Evolutionary conservation across 768 basidiomycete genomes (phyloP).

Genomic region (Naematelia aurantialba): DNA sequence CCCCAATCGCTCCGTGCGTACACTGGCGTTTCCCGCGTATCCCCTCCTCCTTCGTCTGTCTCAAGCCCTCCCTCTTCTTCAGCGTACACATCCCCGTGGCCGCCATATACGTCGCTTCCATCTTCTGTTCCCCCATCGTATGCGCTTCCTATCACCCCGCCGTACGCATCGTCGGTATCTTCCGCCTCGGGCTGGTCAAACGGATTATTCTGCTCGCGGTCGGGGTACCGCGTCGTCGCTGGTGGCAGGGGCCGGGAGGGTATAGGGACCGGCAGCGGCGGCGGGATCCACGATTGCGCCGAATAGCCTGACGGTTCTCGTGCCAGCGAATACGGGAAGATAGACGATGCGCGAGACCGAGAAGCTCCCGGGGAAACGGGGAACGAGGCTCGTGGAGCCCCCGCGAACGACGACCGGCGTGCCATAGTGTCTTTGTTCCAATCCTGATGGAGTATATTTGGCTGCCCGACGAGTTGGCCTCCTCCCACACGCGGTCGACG

Average conservation of each 20-base stretch:
- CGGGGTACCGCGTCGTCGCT: background rate
- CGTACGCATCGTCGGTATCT: no score
- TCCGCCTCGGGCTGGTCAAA: background rate
- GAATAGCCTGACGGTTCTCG: conserved; percentile 33
- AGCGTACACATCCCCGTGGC: no score
- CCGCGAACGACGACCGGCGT: background rate
- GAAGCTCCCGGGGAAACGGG: conserved; percentile 17
- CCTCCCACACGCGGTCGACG: no score
- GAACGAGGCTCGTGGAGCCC: conserved; percentile 6
- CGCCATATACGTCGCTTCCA: no score
- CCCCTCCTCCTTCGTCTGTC: background rate
- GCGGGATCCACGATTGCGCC: conserved; percentile 10
- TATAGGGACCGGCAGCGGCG: conserved; percentile 1
- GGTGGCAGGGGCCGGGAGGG: background rate
- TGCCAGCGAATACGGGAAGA: conserved; percentile 38
- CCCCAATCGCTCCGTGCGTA: conserved; percentile 22
- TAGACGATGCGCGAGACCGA: conserved; percentile 19
- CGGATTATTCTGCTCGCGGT: background rate
- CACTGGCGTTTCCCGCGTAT: conserved; percentile 14
- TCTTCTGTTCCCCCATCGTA: no score
- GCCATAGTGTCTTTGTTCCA: conserved; percentile 5
- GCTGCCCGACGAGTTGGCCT: no score
- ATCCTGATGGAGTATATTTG: no score
- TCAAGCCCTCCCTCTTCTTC: background rate
- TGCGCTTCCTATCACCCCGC: no score